Base-by-base conservation (phyloP, 106 monocot genomes). In the Hemerocallis citrina region DNA sequence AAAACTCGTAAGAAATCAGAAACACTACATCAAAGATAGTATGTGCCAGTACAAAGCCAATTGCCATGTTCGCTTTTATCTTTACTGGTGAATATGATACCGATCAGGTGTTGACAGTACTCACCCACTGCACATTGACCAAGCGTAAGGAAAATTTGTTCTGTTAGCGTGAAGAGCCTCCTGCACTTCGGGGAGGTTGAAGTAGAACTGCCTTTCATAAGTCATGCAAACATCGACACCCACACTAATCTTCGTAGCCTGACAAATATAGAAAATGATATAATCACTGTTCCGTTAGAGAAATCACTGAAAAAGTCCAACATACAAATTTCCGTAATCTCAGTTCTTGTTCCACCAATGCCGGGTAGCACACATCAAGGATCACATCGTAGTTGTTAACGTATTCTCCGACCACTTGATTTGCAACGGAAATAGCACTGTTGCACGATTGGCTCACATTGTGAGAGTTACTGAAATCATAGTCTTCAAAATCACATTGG, bases 151-250 rank as follows among this genome's bases (percentile, higher is more conserved):
- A 47, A 92, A 73, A 13, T 63, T 71, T 5, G 96, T 98, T 50
- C 87, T 72, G 74, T 98, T 98, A 51, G 96, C 96, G 82, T 98
- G 87, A 49, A 98, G 88, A 57, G 96, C 96, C 22, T 55, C 62
- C 58, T 92, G 96, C 24, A 98, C 96, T 69, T 81, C 81, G 17
- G 84, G 96, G 35, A 98, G 79, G 55, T 85, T 98, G 72, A 98
- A 92, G 58, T 98, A 98, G 58, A 88, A 92, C 4, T 32, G 40
- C 59, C 96, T 81, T 66, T 98, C 96, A 17, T 62, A 75, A 32
- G 74, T 75, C 87, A 98, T 92, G 72, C 96, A 98, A 5, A 98
- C 96, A 79, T 98, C 96, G 41, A 98, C 82, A 6, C 88, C 91
- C 0, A 92, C 61, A 66, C 92, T 92, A 30, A 66, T 85, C 59